Percentiles rank a stretch among this genome's conserved stretches.
Conservation (phyloP, 2,329 filamentous ascomycete species). For the Botrytis tulipae region DNA sequence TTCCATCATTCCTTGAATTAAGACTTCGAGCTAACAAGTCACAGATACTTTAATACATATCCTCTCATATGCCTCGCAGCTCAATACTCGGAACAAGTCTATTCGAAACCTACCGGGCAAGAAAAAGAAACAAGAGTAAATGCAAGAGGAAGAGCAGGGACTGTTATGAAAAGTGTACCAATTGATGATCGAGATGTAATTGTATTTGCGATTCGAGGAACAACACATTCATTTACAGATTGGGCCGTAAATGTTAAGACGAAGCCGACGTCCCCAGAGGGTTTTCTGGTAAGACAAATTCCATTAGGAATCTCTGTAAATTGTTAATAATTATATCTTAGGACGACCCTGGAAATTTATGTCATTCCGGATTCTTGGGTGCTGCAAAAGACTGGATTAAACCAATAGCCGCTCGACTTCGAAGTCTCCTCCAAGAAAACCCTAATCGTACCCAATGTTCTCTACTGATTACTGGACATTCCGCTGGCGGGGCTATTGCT, state of each 20-base stretch:
- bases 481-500: slow-evolving; percentile 81
- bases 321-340: slow-evolving; percentile 25
- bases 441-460: slow-evolving; percentile 64
- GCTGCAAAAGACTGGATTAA: slow-evolving; percentile 73
- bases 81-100: slow-evolving; percentile 73
- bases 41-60: slow-evolving; percentile 70
- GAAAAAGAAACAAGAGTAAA: slow-evolving; percentile 69
- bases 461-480: slow-evolving; percentile 81
- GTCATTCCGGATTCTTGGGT: slow-evolving; percentile 76
- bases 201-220: slow-evolving; percentile 77
- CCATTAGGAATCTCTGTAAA: not conserved
- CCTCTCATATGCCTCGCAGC: slow-evolving; percentile 77
- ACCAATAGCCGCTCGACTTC: slow-evolving; percentile 68
- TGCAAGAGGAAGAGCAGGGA: slow-evolving; percentile 69
- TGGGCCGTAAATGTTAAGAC: slow-evolving; percentile 81
- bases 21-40: not conserved
- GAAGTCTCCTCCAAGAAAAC: slow-evolving; percentile 69
- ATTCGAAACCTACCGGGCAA: slow-evolving; percentile 59
- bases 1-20: not conserved
- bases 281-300: slow-evolving; percentile 56
- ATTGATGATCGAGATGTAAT: slow-evolving; percentile 76
- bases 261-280: slow-evolving; percentile 61
- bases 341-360: slow-evolving; percentile 74
- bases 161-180: slow-evolving; percentile 75
- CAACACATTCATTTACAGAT: slow-evolving; percentile 73